phyloP scores from a whole-genome alignment of 2,329 filamentous ascomycete species.

The Kalaharituber pfeilii region DNA sequence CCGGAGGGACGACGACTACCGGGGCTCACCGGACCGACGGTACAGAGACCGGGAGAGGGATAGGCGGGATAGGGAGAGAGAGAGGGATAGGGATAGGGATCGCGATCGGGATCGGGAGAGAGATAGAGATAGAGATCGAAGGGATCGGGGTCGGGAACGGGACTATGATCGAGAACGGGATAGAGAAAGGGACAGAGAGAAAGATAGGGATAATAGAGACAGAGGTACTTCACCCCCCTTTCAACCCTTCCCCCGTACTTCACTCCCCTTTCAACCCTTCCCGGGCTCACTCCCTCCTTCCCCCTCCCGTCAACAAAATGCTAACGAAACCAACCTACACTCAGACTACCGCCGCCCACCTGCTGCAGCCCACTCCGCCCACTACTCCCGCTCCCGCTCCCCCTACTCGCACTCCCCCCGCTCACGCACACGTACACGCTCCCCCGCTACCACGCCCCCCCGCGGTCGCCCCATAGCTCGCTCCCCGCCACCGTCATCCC shows the following conservation, averaged over 20 bases:
- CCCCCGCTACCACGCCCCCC: neutral
- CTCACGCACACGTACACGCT: neutral
- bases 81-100: neutral
- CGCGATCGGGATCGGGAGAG: neutral
- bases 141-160: neutral
- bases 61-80: neutral
- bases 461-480: neutral
- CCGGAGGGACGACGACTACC: too few species aligned
- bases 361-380: too few species aligned
- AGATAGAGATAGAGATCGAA: neutral
- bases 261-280: neutral
- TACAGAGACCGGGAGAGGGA: neutral
- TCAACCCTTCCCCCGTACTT: neutral
- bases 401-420: neutral
- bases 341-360: too few species aligned
- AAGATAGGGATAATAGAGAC: neutral
- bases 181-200: neutral
- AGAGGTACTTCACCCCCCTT: neutral
- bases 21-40: neutral
- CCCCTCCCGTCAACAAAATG: too few species aligned
- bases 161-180: neutral
- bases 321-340: too few species aligned
- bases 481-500: neutral
- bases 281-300: too few species aligned
- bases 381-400: too few species aligned